Evolutionary conservation across 1,284 basidiomycete species (phyloP), one percentile per base, ranked within the genome.

Genomic region (Mrakiaceae sp.): DNA sequence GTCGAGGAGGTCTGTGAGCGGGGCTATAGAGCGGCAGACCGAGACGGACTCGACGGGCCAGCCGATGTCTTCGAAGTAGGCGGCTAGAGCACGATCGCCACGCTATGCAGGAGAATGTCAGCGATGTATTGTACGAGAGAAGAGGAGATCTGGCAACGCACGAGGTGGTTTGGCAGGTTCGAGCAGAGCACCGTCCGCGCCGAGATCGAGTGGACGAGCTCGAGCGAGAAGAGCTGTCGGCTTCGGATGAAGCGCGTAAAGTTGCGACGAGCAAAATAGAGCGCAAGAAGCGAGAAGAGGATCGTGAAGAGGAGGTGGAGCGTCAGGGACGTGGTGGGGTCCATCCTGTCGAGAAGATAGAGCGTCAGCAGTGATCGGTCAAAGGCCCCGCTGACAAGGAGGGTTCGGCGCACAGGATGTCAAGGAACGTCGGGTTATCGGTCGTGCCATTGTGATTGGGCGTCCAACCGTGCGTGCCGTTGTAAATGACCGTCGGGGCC

Each of bases 251-350:
- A 98, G 27, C 87, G 84, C 57, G 85, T 81, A 74, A 94, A 98
- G 74, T 94, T 95, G 70, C 84, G 83, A 79, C 91, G 87, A 62
- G 96, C 84, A 76, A 89, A 89, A 66, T 84, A 85, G 67, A 98
- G 82, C 0, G 90, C 83, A 61, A 97, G 83, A 58, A 86, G 72
- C 2, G 93, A 93, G 80, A 98, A 95, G 59, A 94, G 78, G 77
- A 95, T 97, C 3, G 93, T 92, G 79, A 96, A 95, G 65, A 91
- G 73, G 62, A 98, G 84, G 74, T 98, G 94, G 12, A 91, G 81
- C 0, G 87, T 85, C 55, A 91, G 84, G 69, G 90, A 91, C 0
- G 88, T 88, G 87, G 61, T 62, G 27, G 90, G 87, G 72, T 93
- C 88, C 70, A 83, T 86, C 72, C 27, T 27, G 27, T 72, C 68